These are phyloP conservation scores for Baudoinia panamericana DNA, from an alignment of 495 filamentous ascomycete species.

Conservation along the genomic window DNA sequence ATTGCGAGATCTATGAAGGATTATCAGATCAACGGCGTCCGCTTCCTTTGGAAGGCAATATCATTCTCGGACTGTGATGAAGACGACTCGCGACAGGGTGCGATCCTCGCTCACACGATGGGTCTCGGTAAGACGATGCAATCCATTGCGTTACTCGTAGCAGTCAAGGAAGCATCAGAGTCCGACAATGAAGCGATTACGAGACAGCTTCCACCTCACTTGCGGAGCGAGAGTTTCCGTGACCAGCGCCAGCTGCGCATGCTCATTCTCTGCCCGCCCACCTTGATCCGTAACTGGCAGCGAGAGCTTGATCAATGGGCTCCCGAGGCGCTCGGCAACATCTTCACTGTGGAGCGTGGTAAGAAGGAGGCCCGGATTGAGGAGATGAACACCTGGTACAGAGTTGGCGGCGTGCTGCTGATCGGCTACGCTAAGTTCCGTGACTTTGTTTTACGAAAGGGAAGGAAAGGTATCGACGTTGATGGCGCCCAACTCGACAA, in stretches of 20 bases:
- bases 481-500: constrained; percentile 5
- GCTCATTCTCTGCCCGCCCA: constrained; percentile 62
- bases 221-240: constrained; percentile 31
- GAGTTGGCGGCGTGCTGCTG: constrained; percentile 57
- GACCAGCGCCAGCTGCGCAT: constrained; percentile 39
- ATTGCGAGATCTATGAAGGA: constrained; percentile 40
- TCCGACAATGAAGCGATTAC: constrained; percentile 44
- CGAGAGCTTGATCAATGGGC: constrained; percentile 65
- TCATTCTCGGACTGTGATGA: constrained; percentile 42
- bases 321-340: constrained; percentile 29
- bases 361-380: neutral
- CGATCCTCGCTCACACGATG: constrained; percentile 84
- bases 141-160: constrained; percentile 63
- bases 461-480: constrained; percentile 4
- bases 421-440: constrained; percentile 61
- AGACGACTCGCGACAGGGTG: constrained; percentile 45
- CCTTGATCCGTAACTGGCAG: constrained; percentile 67
- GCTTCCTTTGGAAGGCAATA: constrained; percentile 82
- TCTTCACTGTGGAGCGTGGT: constrained; percentile 22
- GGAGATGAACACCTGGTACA: constrained; percentile 44
- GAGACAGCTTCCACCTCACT: constrained; percentile 50
- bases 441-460: constrained; percentile 28
- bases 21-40: constrained; percentile 58
- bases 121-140: constrained; percentile 92
- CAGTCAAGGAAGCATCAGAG: constrained; percentile 50